Evolutionary conservation across 805 yeast species (phyloP), one percentile per base, ranked within the genome.

Genomic region (Isabelozyma rhagii): DNA sequence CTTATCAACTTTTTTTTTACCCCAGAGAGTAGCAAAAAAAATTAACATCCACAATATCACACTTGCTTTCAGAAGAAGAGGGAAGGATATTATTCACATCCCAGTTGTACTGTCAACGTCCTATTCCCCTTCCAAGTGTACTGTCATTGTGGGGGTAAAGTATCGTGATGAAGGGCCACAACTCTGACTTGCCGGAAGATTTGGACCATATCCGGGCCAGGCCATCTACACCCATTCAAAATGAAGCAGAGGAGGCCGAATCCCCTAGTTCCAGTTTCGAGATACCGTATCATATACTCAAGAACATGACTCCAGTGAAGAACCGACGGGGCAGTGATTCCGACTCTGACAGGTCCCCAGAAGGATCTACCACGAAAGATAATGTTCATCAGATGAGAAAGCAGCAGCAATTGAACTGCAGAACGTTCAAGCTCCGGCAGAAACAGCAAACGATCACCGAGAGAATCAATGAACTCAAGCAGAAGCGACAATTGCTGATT

Each of bases 221-320:
- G n/a, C 36, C 36, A 9, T 31, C 36, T 3, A 31, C 36, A 9
- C 36, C 36, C 36, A 31, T 31, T 31, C 36, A 31, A 13, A 31
- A 31, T 13, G 36, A 31, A 31, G 36, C 4, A 9, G 36, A 31
- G 5, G 36, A 31, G 5, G 4, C 36, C n/a, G 36, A 10, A 9
- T 31, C 36, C n/a, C 36, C 36, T 10, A 10, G n/a, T 8, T 31
- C 36, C 1, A 31, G 36, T 31, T 17, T 41, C 17, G 44, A 39
- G 18, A 27, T 45, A 28, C 54, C 54, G 15, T 44, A 39, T 17
- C 47, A 43, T 46, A 49, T 49, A 13, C 29, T 49, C 13, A 51
- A 45, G 38, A 53, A 53, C 36, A 43, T 49, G 21, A 54, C 53
- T 11, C 50, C 55, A 5, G 7, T 48, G 28, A 45, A 44, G 43